Percentiles rank a stretch among this genome's conserved stretches.
phyloP scores from a whole-genome alignment of 257 asterid genomes.

The Buddleja alternifolia region DNA sequence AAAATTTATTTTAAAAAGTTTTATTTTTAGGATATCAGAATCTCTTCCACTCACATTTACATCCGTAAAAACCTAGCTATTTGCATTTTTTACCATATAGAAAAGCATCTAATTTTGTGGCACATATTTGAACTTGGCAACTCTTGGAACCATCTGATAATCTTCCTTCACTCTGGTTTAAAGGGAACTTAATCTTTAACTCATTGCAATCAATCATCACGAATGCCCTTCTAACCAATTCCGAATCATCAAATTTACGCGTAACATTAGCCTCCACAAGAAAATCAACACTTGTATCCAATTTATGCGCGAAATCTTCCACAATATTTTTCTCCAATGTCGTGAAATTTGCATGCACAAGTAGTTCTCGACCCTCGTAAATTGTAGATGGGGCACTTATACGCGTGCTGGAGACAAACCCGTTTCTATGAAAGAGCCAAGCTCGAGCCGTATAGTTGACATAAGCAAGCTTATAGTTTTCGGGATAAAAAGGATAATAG shows the following conservation, averaged over 20 bases:
- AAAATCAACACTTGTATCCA: not conserved
- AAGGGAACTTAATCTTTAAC: conserved; percentile 9
- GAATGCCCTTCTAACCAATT: not conserved
- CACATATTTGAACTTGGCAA: not conserved
- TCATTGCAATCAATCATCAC: conserved; percentile 9
- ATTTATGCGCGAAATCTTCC: not conserved
- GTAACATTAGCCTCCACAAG: conserved; percentile 2
- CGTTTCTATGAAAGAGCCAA: not conserved
- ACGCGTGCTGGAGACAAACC: not conserved
- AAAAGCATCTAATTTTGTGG: not conserved
- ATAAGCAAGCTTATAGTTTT: not conserved
- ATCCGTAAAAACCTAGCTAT: not conserved
- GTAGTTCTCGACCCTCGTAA: not conserved
- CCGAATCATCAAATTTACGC: not conserved
- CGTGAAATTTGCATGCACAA: too few species aligned
- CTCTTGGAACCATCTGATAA: not conserved
- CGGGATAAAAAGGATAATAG: too few species aligned
- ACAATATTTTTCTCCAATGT: too few species aligned
- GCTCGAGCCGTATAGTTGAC: not conserved
- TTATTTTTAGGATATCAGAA: too few species aligned
- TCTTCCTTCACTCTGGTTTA: not conserved
- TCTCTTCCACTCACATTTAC: too few species aligned
- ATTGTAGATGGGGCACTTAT: not conserved
- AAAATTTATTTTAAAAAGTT: too few species aligned
- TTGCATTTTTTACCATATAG: not conserved